Evolutionary conservation across 345 rosid species (phyloP), one percentile per base, ranked within the genome.

Genomic region (Eucalyptus microcorys): DNA sequence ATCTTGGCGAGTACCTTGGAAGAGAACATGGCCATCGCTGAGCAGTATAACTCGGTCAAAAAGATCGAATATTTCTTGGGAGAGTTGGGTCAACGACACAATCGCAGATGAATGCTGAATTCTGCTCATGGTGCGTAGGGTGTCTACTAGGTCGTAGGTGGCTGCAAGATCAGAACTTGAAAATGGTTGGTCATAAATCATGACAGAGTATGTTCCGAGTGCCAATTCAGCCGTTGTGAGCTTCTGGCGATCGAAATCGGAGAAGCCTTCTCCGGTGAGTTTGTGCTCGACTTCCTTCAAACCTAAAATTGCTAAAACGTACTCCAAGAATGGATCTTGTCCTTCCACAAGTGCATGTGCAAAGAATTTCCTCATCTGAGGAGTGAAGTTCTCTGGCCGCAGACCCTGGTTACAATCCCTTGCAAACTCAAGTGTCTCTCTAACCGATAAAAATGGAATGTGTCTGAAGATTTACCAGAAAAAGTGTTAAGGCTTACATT

Each of bases 271-370:
- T 85, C 91, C 92, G 3, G 89, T 87, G 57, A 92, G 91, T 49
- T 89, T 89, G 49, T 87, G 59, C 52, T 92, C 90, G 59, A 89
- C 86, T 37, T 92, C 89, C 80, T 90, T 92, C 86, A 91, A 88
- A 87, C 87, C 86, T 86, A 90, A 66, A 50, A 89, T 92, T 86
- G 90, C 89, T 48, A 92, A 61, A 27, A 92, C 89, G 87, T 92
- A 89, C 88, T 90, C 93, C 40, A 90, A 79, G 87, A 90, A 87
- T 42, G 93, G 92, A 89, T 89, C 93, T 87, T 92, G 93, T 84
- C 91, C 90, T 79, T 92, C 92, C 71, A 92, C 92, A 32, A 89
- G 93, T 24, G 93, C 92, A 76, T 92, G 92, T 17, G 93, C 93
- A 52, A 92, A 90, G 85, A 92, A 92, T 87, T 92, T 90, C 87